These are phyloP conservation scores for Suhomyces tanzawaensis DNA, from an alignment of 805 yeast genomes.

Conservation along the genomic window DNA sequence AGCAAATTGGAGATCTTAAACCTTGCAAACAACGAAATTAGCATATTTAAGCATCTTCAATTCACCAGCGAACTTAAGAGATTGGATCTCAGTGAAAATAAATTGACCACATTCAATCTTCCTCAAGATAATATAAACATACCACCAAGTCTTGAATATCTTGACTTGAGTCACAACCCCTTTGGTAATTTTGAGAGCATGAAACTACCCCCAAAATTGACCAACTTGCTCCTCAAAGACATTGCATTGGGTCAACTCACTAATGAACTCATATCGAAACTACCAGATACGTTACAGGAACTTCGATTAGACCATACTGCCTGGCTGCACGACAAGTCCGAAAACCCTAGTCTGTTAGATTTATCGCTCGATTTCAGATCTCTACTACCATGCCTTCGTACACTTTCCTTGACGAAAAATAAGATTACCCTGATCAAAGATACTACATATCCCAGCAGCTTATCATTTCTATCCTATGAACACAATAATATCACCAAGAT, in stretches of 20 bases:
- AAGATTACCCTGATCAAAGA: constrained; percentile 7
- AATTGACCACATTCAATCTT: constrained; percentile 4
- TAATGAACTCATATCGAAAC: constrained; percentile 1
- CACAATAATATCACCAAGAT: constrained; percentile 8
- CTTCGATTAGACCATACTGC: constrained; percentile 7
- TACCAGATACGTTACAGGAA: constrained; percentile 8
- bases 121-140: neutral
- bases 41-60: constrained; percentile 11
- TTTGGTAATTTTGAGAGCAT: constrained; percentile 6
- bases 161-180: constrained; percentile 9
- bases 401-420: constrained; percentile 8
- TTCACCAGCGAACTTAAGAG: constrained; percentile 8
- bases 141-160: constrained; percentile 2
- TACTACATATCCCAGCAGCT: constrained; percentile 6
- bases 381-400: constrained; percentile 6
- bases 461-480: constrained; percentile 6
- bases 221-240: constrained; percentile 6
- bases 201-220: constrained; percentile 5
- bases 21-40: constrained; percentile 16
- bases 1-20: constrained; percentile 12
- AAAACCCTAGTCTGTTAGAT: neutral
- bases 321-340: neutral
- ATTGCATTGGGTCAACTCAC: constrained; percentile 3
- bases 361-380: neutral
- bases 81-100: constrained; percentile 10